A percentile compares a stretch with the other conserved stretches of the same genome.
Conservation (phyloP, 2,329 filamentous ascomycete genomes). For the Eurotiales sp. region DNA sequence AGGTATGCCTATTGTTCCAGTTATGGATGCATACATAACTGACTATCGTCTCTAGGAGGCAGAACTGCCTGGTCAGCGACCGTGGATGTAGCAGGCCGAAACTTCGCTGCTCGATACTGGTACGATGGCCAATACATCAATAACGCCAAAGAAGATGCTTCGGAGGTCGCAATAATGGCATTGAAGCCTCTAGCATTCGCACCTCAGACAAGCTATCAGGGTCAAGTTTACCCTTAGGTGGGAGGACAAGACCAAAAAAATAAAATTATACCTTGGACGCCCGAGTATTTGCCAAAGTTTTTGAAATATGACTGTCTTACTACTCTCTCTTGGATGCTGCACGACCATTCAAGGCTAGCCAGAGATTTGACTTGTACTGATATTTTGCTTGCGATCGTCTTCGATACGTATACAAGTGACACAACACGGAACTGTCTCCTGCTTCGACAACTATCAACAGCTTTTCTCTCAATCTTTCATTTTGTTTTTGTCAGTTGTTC, state of each 20-base stretch:
- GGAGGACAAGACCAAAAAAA: background rate
- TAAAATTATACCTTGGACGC: background rate
- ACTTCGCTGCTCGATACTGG: constrained; percentile 75
- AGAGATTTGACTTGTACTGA: constrained; percentile 2
- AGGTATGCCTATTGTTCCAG: too few relatives aligned
- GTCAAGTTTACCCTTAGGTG: constrained; percentile 22
- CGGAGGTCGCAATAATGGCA: constrained; percentile 62
- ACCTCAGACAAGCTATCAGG: constrained; percentile 21
- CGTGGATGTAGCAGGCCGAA: constrained; percentile 66
- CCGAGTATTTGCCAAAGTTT: too few relatives aligned
- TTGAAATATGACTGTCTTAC: too few relatives aligned
- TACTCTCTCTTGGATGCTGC: too few relatives aligned
- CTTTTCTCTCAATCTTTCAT: too few relatives aligned
- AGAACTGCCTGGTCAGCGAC: constrained; percentile 86
- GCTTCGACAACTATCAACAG: constrained; percentile 5
- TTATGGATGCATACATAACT: too few relatives aligned
- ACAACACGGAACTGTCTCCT: too few relatives aligned
- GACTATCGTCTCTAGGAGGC: constrained; percentile 56
- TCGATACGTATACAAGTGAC: too few relatives aligned
- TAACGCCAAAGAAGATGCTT: constrained; percentile 88
- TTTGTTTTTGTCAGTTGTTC: background rate
- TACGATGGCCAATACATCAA: constrained; percentile 85
- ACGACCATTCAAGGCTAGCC: too few relatives aligned
- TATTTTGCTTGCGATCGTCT: too few relatives aligned
- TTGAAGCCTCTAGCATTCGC: constrained; percentile 27